Conservation (phyloP, 257 asterid species). For the Anisodus acutangulus region DNA sequence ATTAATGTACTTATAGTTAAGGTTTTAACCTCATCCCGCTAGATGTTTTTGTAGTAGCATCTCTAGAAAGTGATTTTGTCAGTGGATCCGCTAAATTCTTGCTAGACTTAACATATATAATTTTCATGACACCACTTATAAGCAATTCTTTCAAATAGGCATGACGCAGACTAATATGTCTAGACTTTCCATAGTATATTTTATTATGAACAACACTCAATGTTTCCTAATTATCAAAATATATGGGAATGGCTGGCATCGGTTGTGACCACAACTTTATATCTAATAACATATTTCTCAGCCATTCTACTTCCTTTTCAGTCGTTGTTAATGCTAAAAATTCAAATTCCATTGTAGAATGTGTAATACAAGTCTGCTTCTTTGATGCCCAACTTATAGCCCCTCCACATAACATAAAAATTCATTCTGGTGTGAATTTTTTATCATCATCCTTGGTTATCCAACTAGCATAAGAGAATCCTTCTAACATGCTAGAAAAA, state of each 20-base stretch:
- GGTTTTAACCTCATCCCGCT: too few relatives aligned
- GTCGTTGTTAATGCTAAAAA: not conserved
- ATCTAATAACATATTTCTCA: not conserved
- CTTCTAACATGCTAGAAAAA: too few relatives aligned
- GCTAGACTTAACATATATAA: not conserved
- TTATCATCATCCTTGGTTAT: too few relatives aligned
- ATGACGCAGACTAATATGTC: conserved; percentile 14
- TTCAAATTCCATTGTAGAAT: not conserved
- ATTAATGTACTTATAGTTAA: too few relatives aligned
- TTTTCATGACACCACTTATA: not conserved
- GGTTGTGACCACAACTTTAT: not conserved
- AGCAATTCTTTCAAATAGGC: not conserved
- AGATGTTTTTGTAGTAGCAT: not conserved
- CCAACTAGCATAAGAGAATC: too few relatives aligned
- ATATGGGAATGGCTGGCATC: not conserved
- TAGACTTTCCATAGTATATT: not conserved
- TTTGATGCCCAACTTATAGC: too few relatives aligned
- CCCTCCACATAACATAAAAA: too few relatives aligned
- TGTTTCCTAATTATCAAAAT: not conserved
- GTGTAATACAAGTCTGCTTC: not conserved
- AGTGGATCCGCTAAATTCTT: not conserved
- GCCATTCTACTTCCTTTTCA: conserved; percentile 9
- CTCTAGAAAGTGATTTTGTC: not conserved
- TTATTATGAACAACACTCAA: not conserved
- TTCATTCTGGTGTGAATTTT: too few relatives aligned